These are phyloP conservation scores for Tephrocybe sp. DNA, from an alignment of 768 basidiomycete genomes.

Conservation along the genomic window DNA sequence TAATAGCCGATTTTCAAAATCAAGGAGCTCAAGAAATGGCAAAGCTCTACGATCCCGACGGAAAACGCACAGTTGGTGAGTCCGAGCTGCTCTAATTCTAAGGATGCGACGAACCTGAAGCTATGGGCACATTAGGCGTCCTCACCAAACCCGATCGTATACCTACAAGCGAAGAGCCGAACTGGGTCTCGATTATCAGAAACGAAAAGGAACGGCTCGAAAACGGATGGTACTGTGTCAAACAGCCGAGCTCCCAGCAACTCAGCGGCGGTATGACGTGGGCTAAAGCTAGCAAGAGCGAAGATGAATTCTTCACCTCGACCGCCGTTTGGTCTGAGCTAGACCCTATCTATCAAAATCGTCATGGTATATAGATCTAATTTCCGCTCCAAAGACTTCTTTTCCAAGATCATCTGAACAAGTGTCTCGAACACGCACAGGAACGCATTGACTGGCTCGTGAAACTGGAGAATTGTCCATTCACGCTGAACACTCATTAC, in stretches of 20 bases:
- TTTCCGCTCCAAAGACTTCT: too few relatives aligned
- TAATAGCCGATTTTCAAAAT: slow-evolving; percentile 74
- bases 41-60: slow-evolving; percentile 55
- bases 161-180: slow-evolving; percentile 46
- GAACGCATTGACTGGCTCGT: slow-evolving; percentile 44
- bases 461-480: slow-evolving; percentile 39
- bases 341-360: slow-evolving; percentile 45
- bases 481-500: slow-evolving; percentile 48
- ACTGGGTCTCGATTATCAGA: slow-evolving; percentile 56
- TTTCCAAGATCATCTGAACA: slow-evolving; percentile 47
- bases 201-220: slow-evolving; percentile 49
- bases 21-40: slow-evolving; percentile 72
- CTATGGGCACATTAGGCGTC: slow-evolving; percentile 42
- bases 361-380: slow-evolving; percentile 54
- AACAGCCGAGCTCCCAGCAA: slow-evolving; percentile 50
- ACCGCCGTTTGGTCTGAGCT: slow-evolving; percentile 54
- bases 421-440: slow-evolving; percentile 35
- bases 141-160: slow-evolving; percentile 76
- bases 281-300: slow-evolving; percentile 54
- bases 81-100: neutral
- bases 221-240: slow-evolving; percentile 61
- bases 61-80: slow-evolving; percentile 69
- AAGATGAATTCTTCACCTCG: slow-evolving; percentile 54
- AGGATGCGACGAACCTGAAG: neutral
- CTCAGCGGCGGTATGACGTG: slow-evolving; percentile 53